Percentiles rank a stretch among this genome's conserved stretches.
Evolutionary conservation across 179 eudicot species (phyloP).

Genomic region (Amaranthus tricolor): DNA sequence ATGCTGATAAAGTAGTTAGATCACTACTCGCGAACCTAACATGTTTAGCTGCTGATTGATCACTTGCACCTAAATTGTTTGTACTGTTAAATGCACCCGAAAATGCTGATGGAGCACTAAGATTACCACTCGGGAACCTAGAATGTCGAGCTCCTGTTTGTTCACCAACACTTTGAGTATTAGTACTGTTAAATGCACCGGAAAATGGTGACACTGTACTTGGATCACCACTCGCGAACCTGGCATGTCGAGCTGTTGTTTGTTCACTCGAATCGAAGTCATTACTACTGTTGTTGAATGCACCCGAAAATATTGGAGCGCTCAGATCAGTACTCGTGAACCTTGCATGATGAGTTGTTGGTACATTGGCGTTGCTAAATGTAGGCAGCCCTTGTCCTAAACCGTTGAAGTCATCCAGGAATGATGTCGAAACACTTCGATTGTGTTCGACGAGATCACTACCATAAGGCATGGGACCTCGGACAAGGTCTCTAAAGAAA

Average conservation of each 20-base stretch:
- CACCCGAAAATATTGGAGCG: background rate
- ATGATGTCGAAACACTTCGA: constrained; percentile 13
- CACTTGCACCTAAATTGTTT: too few relatives aligned
- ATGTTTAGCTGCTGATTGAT: too few relatives aligned
- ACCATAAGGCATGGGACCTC: background rate
- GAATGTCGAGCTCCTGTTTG: too few relatives aligned
- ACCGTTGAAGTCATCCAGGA: background rate
- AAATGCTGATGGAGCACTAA: background rate
- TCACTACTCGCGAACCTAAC: too few relatives aligned
- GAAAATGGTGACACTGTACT: too few relatives aligned
- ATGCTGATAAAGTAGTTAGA: too few relatives aligned
- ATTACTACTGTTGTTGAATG: too few relatives aligned
- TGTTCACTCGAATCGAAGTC: too few relatives aligned
- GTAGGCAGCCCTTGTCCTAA: background rate
- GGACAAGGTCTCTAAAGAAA: constrained; percentile 13
- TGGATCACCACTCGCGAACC: too few relatives aligned
- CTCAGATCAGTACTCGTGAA: constrained; percentile 6
- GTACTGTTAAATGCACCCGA: background rate
- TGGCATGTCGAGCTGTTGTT: too few relatives aligned
- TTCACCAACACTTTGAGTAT: too few relatives aligned
- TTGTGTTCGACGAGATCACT: constrained; percentile 1
- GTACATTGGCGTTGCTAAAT: background rate
- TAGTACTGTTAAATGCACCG: too few relatives aligned
- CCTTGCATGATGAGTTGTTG: constrained; percentile 4
- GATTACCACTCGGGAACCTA: background rate